Percentiles rank a stretch among this genome's conserved stretches.
Evolutionary conservation across 345 rosid species (phyloP).

Genomic region (Salix caprea): DNA sequence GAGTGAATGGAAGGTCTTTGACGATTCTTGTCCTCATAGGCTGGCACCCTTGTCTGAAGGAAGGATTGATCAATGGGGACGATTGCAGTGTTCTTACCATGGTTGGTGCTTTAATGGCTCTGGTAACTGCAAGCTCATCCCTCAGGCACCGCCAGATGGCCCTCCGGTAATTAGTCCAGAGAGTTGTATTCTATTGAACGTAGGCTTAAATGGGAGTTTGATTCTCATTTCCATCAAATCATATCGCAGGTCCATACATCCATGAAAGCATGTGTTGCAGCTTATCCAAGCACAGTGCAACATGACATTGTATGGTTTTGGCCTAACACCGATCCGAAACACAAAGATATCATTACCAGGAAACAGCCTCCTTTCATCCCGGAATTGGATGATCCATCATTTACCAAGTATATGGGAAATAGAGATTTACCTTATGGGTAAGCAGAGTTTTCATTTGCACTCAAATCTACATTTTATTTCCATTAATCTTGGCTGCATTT

Average conservation of each 20-base stretch:
- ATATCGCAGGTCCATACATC: constrained; percentile 55
- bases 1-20: constrained; percentile 33
- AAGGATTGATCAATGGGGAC: constrained; percentile 70
- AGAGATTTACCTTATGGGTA: constrained; percentile 87
- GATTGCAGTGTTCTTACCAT: constrained; percentile 79
- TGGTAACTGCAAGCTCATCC: constrained; percentile 10
- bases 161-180: constrained; percentile 18
- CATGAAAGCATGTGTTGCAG: constrained; percentile 72
- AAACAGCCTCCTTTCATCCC: constrained; percentile 74
- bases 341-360: constrained; percentile 52
- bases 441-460: constrained; percentile 1
- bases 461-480: too few relatives aligned
- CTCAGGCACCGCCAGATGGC: constrained; percentile 72
- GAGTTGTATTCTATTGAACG: not conserved
- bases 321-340: constrained; percentile 74
- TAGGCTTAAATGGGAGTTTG: not conserved
- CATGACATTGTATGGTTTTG: constrained; percentile 90
- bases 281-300: constrained; percentile 66
- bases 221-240: too few relatives aligned
- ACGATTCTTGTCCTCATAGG: constrained; percentile 37
- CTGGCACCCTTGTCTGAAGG: constrained; percentile 59
- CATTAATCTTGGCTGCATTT: too few relatives aligned
- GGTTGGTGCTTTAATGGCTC: constrained; percentile 83
- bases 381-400: constrained; percentile 75
- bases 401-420: constrained; percentile 50